A percentile compares a stretch with the other conserved stretches of the same genome.
Conservation (phyloP, 306 rosid genomes). For the Malus fusca region DNA sequence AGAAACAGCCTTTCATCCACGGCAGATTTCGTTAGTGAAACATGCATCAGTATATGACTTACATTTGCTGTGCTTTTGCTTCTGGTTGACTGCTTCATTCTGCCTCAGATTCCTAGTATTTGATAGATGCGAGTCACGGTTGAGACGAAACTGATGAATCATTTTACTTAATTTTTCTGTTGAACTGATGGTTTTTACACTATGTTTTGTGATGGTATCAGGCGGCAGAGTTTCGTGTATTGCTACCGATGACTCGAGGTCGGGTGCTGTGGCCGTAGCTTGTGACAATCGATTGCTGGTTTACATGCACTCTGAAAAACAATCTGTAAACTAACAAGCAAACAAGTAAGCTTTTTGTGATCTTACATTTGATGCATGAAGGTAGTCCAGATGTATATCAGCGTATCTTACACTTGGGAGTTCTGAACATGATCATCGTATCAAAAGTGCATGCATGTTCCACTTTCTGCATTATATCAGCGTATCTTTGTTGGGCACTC, state of each 20-base stretch:
- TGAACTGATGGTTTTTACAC: background rate
- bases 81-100: background rate
- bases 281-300: conserved; percentile 38
- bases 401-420: background rate
- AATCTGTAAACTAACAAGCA: background rate
- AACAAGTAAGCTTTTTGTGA: background rate
- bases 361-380: background rate
- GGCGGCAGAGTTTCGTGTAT: conserved; percentile 53
- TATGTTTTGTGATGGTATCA: conserved; percentile 6
- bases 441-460: background rate
- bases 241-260: conserved; percentile 51
- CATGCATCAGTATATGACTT: background rate
- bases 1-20: background rate
- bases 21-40: background rate
- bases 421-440: background rate
- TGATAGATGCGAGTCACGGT: background rate
- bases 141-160: background rate
- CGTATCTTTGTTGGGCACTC: background rate
- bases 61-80: background rate
- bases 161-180: background rate
- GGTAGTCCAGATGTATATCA: background rate
- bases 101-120: background rate
- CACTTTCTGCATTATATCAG: conserved; percentile 7
- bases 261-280: conserved; percentile 58
- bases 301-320: conserved; percentile 26